These are phyloP conservation scores for Rhipidocladum racemiflorum DNA, from an alignment of 176 grass and related monocot genomes.

Conservation along the genomic window DNA sequence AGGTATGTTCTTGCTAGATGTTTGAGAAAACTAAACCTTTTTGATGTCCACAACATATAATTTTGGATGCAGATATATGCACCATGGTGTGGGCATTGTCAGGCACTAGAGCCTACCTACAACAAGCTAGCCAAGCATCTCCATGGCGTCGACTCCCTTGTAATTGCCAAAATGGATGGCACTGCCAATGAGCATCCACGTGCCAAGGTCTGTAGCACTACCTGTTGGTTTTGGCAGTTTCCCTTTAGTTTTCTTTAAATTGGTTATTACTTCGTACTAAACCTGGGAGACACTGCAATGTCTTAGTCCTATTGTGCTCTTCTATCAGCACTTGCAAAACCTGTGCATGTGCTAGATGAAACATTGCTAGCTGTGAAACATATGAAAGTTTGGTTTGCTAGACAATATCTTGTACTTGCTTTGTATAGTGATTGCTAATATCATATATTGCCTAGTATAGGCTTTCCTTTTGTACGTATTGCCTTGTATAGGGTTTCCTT, in stretches of 20 bases:
- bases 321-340: neutral
- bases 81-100: slow-evolving; percentile 97
- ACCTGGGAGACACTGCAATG: neutral
- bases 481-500: no score
- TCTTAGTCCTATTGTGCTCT: neutral
- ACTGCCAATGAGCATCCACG: slow-evolving; percentile 83
- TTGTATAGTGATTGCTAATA: no score
- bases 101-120: slow-evolving; percentile 81
- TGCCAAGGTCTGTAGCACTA: slow-evolving; percentile 55
- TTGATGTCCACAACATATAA: neutral
- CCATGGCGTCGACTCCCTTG: slow-evolving; percentile 65
- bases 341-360: neutral
- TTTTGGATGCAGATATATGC: slow-evolving; percentile 70
- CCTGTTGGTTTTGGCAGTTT: slow-evolving; percentile 10
- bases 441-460: no score
- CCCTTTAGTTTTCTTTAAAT: slow-evolving; percentile 5
- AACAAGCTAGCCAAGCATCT: slow-evolving; percentile 82
- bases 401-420: no score
- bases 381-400: neutral
- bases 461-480: no score
- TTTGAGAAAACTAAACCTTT: slow-evolving; percentile 15
- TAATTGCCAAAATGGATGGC: slow-evolving; percentile 98
- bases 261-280: neutral
- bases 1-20: slow-evolving; percentile 42
- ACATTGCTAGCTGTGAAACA: neutral